A percentile compares a stretch with the other conserved stretches of the same genome.
Evolutionary conservation across 2,329 filamentous ascomycete genomes (phyloP).

Genomic region (Fusarium protoensiforme): DNA sequence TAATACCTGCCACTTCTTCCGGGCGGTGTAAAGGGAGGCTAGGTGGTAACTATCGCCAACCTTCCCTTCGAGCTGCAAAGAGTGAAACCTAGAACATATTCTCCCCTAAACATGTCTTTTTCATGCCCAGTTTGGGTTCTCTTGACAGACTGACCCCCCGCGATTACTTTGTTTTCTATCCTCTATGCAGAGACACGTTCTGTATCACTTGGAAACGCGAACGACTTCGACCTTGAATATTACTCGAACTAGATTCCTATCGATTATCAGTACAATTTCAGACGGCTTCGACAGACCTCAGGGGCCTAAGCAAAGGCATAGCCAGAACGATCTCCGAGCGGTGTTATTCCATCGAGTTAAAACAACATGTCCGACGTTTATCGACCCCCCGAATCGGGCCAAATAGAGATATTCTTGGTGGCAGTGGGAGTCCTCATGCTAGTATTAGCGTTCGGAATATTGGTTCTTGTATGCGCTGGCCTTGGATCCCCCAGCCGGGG

Average conservation of each 20-base stretch:
- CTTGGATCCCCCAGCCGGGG: constrained; percentile 25
- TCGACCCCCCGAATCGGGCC: constrained; percentile 42
- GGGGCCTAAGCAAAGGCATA: constrained; percentile 4
- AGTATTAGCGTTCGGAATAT: constrained; percentile 46
- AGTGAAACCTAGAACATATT: background rate
- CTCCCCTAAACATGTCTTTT: background rate
- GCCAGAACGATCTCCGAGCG: background rate
- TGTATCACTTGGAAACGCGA: constrained; percentile 11
- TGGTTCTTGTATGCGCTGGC: constrained; percentile 45
- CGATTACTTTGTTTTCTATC: background rate
- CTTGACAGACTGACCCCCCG: background rate
- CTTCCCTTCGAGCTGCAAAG: background rate
- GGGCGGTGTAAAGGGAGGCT: background rate
- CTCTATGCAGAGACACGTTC: constrained; percentile 14
- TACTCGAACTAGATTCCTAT: background rate
- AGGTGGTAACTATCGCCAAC: background rate
- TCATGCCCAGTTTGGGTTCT: background rate
- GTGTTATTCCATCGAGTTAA: background rate
- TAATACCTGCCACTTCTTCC: constrained; percentile 1
- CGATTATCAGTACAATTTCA: background rate
- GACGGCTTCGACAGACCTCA: background rate
- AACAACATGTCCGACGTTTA: constrained; percentile 38
- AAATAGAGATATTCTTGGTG: constrained; percentile 49
- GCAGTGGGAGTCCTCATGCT: constrained; percentile 48
- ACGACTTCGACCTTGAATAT: background rate